A percentile compares a stretch with the other conserved stretches of the same genome.
Evolutionary conservation across 2,329 filamentous ascomycete species (phyloP).

Genomic region (Trichoderma guizhouense): DNA sequence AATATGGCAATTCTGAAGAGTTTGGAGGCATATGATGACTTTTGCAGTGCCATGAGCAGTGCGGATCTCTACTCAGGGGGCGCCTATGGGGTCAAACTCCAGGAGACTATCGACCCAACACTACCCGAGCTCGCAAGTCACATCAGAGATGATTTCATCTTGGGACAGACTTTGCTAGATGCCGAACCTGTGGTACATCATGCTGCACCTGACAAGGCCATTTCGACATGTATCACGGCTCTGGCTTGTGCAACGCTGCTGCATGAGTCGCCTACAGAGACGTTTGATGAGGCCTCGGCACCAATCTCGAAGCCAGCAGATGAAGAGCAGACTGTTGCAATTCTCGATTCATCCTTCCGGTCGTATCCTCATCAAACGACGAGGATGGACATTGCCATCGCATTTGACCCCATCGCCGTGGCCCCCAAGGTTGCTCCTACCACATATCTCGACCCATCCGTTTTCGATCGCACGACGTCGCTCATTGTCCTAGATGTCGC

Average conservation of each 20-base stretch:
- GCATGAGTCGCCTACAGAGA: background rate
- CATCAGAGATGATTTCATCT: conserved; percentile 48
- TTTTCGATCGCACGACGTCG: conserved; percentile 69
- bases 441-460: conserved; percentile 60
- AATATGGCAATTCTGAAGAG: conserved; percentile 18
- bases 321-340: conserved; percentile 33
- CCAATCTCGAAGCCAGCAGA: conserved; percentile 28
- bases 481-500: conserved; percentile 74
- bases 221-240: conserved; percentile 32
- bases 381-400: conserved; percentile 53
- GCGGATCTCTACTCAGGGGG: conserved; percentile 58
- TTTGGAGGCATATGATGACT: conserved; percentile 51
- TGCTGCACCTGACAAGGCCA: conserved; percentile 24
- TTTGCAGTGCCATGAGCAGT: conserved; percentile 60
- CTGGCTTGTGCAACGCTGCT: conserved; percentile 17
- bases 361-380: conserved; percentile 32
- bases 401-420: conserved; percentile 59
- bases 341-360: conserved; percentile 39
- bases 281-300: background rate
- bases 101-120: conserved; percentile 60
- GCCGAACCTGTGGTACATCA: conserved; percentile 37
- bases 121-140: conserved; percentile 52
- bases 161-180: conserved; percentile 49
- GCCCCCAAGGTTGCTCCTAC: conserved; percentile 41
- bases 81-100: conserved; percentile 42